Evolutionary conservation across 768 basidiomycete genomes (phyloP).

Genomic region (Tricholoma hemisulphureum): DNA sequence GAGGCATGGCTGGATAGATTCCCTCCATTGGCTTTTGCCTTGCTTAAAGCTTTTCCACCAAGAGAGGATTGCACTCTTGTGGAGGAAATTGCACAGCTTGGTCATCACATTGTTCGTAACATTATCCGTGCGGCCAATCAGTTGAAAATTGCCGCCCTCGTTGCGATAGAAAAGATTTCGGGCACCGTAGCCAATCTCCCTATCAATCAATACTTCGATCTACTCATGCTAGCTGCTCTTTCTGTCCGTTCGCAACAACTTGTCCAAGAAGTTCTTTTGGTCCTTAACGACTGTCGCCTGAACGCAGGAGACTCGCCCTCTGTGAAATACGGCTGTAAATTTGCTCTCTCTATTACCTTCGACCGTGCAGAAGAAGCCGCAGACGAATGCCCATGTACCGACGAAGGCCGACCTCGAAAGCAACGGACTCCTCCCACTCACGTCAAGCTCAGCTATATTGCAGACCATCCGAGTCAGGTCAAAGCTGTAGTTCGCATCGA

Average conservation of each 20-base stretch:
- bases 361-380: slow-evolving; percentile 68
- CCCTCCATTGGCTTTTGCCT: slow-evolving; percentile 53
- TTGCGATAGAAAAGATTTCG: slow-evolving; percentile 56
- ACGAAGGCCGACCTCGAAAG: slow-evolving; percentile 50
- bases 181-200: slow-evolving; percentile 40
- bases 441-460: slow-evolving; percentile 37
- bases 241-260: slow-evolving; percentile 51
- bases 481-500: slow-evolving; percentile 59
- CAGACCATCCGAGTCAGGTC: slow-evolving; percentile 38
- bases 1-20: slow-evolving; percentile 45
- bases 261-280: slow-evolving; percentile 59
- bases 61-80: slow-evolving; percentile 33
- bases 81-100: slow-evolving; percentile 28
- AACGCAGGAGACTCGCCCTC: slow-evolving; percentile 19
- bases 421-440: slow-evolving; percentile 44
- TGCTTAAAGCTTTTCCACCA: slow-evolving; percentile 50
- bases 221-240: slow-evolving; percentile 51
- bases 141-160: slow-evolving; percentile 54
- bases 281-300: slow-evolving; percentile 50
- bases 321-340: slow-evolving; percentile 49
- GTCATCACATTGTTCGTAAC: slow-evolving; percentile 39
- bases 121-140: slow-evolving; percentile 56
- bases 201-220: slow-evolving; percentile 45
- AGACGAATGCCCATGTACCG: slow-evolving; percentile 65
- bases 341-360: slow-evolving; percentile 56